These are phyloP conservation scores for Sutorius australiensis DNA, from an alignment of 768 basidiomycete species.

Conservation along the genomic window DNA sequence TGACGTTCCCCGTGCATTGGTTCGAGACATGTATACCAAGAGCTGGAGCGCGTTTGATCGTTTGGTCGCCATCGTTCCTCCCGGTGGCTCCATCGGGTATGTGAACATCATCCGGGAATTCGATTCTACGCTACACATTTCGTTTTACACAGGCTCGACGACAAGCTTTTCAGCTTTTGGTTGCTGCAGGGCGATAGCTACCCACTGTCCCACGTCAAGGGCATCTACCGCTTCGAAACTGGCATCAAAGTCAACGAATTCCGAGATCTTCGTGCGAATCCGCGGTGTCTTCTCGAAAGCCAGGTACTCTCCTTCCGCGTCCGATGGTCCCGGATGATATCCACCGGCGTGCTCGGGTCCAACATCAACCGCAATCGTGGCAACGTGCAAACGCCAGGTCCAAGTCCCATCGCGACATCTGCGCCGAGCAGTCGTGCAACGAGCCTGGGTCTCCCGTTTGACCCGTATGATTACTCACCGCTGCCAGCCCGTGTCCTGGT, in stretches of 20 bases:
- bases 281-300: conserved; percentile 79
- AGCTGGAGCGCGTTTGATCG: conserved; percentile 92
- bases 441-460: conserved; percentile 66
- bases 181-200: conserved; percentile 74
- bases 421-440: conserved; percentile 23
- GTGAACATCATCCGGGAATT: conserved; percentile 24
- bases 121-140: neutral
- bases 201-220: conserved; percentile 76
- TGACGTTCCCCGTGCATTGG: conserved; percentile 78
- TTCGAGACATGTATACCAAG: conserved; percentile 89
- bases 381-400: conserved; percentile 29
- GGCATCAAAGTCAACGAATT: conserved; percentile 87
- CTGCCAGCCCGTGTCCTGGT: conserved; percentile 66
- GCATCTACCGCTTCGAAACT: conserved; percentile 84
- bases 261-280: conserved; percentile 84
- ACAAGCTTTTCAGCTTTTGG: conserved; percentile 91
- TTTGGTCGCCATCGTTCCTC: conserved; percentile 84
- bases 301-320: conserved; percentile 80
- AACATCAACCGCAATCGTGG: conserved; percentile 30
- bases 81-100: conserved; percentile 84
- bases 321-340: conserved; percentile 71
- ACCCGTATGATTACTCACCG: conserved; percentile 68
- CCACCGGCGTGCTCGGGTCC: conserved; percentile 62
- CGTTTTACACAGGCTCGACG: conserved; percentile 60
- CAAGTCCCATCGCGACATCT: conserved; percentile 22